Percentiles rank a stretch among this genome's conserved stretches.
phyloP scores from a whole-genome alignment of 2,329 filamentous ascomycete genomes.

The Fusarium equiseti region DNA sequence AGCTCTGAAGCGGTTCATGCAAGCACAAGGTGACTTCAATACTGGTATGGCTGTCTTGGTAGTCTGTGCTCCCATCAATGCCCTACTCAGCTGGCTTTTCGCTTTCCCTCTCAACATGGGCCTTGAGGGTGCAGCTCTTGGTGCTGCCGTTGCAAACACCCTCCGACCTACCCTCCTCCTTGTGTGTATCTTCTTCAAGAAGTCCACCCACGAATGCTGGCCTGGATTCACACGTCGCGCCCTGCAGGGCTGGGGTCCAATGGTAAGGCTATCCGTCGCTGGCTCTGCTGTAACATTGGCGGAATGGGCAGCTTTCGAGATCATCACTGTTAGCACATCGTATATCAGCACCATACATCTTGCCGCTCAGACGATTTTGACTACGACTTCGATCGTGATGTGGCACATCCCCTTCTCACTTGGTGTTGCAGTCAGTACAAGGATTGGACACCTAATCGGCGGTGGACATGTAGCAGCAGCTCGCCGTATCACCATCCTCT shows the following conservation, averaged over 20 bases:
- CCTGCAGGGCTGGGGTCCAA: conserved; percentile 55
- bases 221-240: conserved; percentile 55
- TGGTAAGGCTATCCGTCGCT: conserved; percentile 55
- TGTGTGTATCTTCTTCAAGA: conserved; percentile 59
- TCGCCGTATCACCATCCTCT: conserved; percentile 17
- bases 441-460: conserved; percentile 28
- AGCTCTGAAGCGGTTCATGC: conserved; percentile 65
- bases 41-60: conserved; percentile 61
- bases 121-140: conserved; percentile 64
- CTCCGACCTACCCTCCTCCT: conserved; percentile 62
- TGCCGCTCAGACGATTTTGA: conserved; percentile 57
- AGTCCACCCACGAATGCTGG: conserved; percentile 50
- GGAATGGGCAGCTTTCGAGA: conserved; percentile 59
- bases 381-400: conserved; percentile 55
- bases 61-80: conserved; percentile 61
- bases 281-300: conserved; percentile 56
- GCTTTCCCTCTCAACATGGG: conserved; percentile 58
- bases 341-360: conserved; percentile 59
- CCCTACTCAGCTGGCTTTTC: conserved; percentile 62
- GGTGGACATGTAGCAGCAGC: conserved; percentile 19
- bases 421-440: conserved; percentile 51
- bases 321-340: conserved; percentile 59
- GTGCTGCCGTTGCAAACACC: conserved; percentile 62
- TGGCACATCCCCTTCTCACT: conserved; percentile 60
- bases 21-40: conserved; percentile 66